Base-by-base conservation (phyloP, 1,284 basidiomycete species). In the Polyporus tsugae region DNA sequence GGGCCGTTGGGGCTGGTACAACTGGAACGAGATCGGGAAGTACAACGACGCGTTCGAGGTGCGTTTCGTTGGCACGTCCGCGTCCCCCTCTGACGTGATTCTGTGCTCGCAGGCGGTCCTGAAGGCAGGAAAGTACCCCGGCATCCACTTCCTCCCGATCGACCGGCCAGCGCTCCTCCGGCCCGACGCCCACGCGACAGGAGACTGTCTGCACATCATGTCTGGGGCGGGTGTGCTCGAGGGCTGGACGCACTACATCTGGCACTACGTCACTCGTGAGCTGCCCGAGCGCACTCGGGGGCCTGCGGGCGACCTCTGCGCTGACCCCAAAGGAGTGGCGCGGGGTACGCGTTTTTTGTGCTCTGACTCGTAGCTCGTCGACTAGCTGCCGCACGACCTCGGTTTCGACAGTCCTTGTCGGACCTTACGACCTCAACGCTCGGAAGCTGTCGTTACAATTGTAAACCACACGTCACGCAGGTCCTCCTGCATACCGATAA, bases 221-320 rank as follows among this genome's bases (percentile, higher is more conserved):
- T 78, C 86, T 0, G 90, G 90, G 46, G 77, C 87, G 5, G 90
- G 89, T 42, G 87, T 91, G 49, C 79, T 91, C 39, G 90, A 91
- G 77, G 88, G 89, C n/a, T 91, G 89, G 89, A 83, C 89, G 17
- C 86, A 89, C 69, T 91, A 90, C 69, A 87, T 91, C 68, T 90
- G 87, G 87, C 88, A 91, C 73, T 91, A 79, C 73, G 79, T 89
- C 68, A 85, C 84, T 29, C 76, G 75, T 65, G 83, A 84, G 74
- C 60, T 79, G 1, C 75, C 75, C 15, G 75, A 68, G 35, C 72
- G 41, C 41, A 41, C 42, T 44, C 7, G 17, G 4, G 42, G 42
- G 17, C 42, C 42, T 44, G 42, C 42, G 17, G 42, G 17, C 6
- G 42, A 44, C 7, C 42, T 44, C 42, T 44, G 42, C 19, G 42